phyloP scores from a whole-genome alignment of 495 filamentous ascomycete species.

The Rhizodiscina lignyota region DNA sequence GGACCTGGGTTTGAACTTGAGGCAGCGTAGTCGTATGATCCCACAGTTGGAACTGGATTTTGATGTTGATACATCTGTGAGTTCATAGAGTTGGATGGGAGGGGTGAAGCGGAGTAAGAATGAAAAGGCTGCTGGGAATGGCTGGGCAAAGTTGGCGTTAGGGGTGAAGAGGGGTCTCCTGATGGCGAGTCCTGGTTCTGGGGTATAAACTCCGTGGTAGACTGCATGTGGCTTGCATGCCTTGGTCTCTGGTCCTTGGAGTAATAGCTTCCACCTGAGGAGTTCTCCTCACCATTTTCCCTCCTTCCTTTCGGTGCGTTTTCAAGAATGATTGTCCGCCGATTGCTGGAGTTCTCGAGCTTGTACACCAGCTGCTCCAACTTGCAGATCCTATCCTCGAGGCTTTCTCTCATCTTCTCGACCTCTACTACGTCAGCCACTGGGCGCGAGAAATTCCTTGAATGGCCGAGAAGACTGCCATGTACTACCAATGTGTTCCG shows the following conservation, averaged over 20 bases:
- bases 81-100: neutral
- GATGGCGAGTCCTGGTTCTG: too few relatives aligned
- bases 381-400: conserved; percentile 9
- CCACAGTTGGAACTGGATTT: neutral
- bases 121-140: neutral
- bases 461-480: too few relatives aligned
- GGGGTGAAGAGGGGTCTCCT: neutral
- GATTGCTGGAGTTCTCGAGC: conserved; percentile 9
- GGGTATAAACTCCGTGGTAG: too few relatives aligned
- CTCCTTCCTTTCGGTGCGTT: conserved; percentile 14
- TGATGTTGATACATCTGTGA: neutral
- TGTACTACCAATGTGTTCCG: too few relatives aligned
- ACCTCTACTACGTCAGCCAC: too few relatives aligned
- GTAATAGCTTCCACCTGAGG: too few relatives aligned
- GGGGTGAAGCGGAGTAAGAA: neutral
- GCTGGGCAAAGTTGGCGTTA: neutral
- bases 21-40: neutral
- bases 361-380: conserved; percentile 7
- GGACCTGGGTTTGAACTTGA: neutral
- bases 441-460: too few relatives aligned
- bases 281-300: too few relatives aligned
- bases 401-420: too few relatives aligned
- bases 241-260: too few relatives aligned
- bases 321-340: conserved; percentile 15
- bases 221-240: too few relatives aligned